Conservation (phyloP, 148 eudicot genomes). For the Rhododendron vialii region DNA sequence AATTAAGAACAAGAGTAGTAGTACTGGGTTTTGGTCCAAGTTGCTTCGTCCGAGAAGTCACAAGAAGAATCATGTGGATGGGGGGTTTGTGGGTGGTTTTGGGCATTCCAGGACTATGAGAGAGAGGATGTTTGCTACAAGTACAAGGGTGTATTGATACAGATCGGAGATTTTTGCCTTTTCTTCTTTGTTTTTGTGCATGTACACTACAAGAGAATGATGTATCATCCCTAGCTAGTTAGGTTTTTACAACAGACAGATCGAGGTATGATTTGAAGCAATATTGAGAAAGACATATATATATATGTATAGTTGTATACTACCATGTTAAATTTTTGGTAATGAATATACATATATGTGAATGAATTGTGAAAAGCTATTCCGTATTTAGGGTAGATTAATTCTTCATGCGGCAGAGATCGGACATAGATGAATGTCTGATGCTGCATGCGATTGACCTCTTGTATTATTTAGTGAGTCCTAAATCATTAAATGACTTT, state of each 20-base stretch:
- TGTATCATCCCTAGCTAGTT: not conserved
- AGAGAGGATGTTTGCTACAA: constrained; percentile 15
- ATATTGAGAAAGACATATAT: not conserved
- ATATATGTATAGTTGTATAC: not conserved
- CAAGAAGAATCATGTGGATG: constrained; percentile 11
- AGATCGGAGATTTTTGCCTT: not conserved
- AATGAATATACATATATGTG: not conserved
- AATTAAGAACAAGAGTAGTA: constrained; percentile 15
- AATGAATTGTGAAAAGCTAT: not conserved
- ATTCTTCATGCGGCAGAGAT: not conserved
- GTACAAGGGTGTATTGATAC: not conserved
- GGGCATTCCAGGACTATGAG: constrained; percentile 22
- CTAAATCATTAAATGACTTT: not conserved
- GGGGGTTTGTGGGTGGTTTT: constrained; percentile 4
- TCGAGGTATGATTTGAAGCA: not conserved
- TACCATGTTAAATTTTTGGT: not conserved
- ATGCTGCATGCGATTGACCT: not conserved
- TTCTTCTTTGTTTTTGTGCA: not conserved
- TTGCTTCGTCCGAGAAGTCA: constrained; percentile 31
- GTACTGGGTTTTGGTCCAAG: constrained; percentile 53
- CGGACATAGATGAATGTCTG: not conserved
- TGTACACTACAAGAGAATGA: not conserved
- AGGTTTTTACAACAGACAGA: not conserved
- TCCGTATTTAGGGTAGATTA: not conserved
- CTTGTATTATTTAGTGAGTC: too few species aligned